Conservation (phyloP, 495 filamentous ascomycete genomes). For the Neurospora cerealis region DNA sequence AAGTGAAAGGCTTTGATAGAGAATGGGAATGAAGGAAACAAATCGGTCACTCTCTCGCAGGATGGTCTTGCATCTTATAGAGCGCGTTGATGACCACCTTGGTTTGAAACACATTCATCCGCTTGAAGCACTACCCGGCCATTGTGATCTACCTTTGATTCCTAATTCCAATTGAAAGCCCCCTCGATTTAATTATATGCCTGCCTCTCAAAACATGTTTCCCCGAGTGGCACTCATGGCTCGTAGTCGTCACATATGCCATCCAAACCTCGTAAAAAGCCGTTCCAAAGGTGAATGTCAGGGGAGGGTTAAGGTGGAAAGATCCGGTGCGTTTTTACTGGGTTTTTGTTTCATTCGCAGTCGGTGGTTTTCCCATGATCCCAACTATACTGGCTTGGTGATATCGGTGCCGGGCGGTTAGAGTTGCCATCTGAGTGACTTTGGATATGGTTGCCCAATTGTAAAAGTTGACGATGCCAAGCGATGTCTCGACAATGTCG, state of each 20-base stretch:
- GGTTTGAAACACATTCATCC: neutral
- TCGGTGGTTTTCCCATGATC: neutral
- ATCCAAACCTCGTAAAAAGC: neutral
- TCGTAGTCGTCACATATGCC: neutral
- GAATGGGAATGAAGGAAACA: neutral
- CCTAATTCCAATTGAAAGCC: neutral
- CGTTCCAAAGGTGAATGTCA: neutral
- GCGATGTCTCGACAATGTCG: neutral
- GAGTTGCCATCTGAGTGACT: neutral
- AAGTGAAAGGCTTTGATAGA: neutral
- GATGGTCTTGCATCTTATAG: neutral
- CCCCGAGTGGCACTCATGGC: neutral
- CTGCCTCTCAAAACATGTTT: neutral
- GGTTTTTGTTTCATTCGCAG: neutral
- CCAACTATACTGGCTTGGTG: neutral
- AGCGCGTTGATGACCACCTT: neutral
- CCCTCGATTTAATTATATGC: neutral
- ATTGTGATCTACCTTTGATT: neutral
- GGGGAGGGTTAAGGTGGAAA: neutral
- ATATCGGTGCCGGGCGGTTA: neutral
- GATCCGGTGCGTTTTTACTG: neutral
- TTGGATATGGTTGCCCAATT: neutral
- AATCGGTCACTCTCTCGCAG: neutral
- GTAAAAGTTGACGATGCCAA: neutral
- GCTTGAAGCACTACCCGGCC: neutral